Percentiles rank a stretch among this genome's conserved stretches.
phyloP scores from a whole-genome alignment of 179 eudicot genomes.

The Carnegiea gigantea region DNA sequence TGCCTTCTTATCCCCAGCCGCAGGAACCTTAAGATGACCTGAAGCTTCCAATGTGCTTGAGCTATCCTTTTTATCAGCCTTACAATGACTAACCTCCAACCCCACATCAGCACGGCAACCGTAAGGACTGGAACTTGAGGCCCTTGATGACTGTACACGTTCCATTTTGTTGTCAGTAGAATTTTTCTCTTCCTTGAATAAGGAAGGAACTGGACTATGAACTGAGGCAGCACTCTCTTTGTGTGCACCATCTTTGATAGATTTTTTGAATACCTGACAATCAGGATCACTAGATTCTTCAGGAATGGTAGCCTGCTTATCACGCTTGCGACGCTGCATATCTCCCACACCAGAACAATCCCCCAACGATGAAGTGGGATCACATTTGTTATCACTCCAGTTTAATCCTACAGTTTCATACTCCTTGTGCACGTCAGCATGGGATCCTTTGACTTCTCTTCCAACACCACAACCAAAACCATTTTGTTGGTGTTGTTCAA shows the following conservation, averaged over 20 bases:
- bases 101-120: constrained; percentile 27
- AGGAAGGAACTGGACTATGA: constrained; percentile 14
- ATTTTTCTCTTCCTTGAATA: constrained; percentile 19
- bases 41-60: constrained; percentile 21
- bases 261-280: constrained; percentile 3
- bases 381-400: constrained; percentile 25
- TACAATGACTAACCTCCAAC: constrained; percentile 19
- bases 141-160: constrained; percentile 29
- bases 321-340: constrained; percentile 4
- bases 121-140: constrained; percentile 36
- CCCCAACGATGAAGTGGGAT: constrained; percentile 34
- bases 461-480: constrained; percentile 32
- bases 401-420: constrained; percentile 20
- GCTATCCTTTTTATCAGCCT: constrained; percentile 28
- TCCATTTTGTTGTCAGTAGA: constrained; percentile 27
- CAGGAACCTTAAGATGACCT: constrained; percentile 28
- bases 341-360: constrained; percentile 30
- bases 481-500: constrained; percentile 50
- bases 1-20: constrained; percentile 37
- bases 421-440: constrained; percentile 24
- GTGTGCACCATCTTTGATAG: neutral
- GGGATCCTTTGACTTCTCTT: constrained; percentile 35
- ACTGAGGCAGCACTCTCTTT: constrained; percentile 9
- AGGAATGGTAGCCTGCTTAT: constrained; percentile 10
- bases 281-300: constrained; percentile 17